Evolutionary conservation across 2,329 filamentous ascomycete genomes (phyloP), one percentile per base, ranked within the genome.

Genomic region (Pseudopithomyces maydicus): DNA sequence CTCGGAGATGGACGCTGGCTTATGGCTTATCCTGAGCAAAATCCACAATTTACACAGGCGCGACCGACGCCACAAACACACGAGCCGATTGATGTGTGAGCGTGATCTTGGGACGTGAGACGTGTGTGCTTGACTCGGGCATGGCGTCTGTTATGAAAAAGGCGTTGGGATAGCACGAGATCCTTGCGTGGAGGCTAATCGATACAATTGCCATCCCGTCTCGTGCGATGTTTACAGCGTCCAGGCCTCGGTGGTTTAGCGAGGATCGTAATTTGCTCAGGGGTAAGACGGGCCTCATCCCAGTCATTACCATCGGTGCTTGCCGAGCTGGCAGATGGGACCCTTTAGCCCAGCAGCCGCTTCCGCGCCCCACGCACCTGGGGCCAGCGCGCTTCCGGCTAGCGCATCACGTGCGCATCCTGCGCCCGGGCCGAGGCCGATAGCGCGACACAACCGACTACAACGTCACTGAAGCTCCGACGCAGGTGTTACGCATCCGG

Each of bases 1-100:
- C 23, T 35, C 48, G 23, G 48, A 42, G 48, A 51, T 51, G 33
- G 38, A 51, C 23, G 48, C 33, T 43, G 32, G 45, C 45, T 36
- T 48, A 43, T 43, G 41, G n/a, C n/a, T 38, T 38, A 38, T 23
- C 14, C 11, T 15, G 2, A 20, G 36, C 8, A 19, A 50, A 32
- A 14, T 39, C 15, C 22, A 39, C 48, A 17, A 15, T 15, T 11
- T 32, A 22, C n/a, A 29, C 43, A 26, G 23, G 15, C 23, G 19
- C 23, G 20, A 23, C 17, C 35, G 38, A 41, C 15, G 15, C n/a
- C 38, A 41, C 7, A 15, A 41, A 14, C 11, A 36, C 15, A 36
- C 5, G 12, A 14, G 35, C 15, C 11, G 12, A 36, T 6, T 14
- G 15, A 36, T 3, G 14, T 36, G 35, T 6, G 35, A 36, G 26